These are phyloP conservation scores for Blastocystis hominis DNA, from an alignment of 352 stramenopile genomes.

Conservation along the genomic window DNA sequence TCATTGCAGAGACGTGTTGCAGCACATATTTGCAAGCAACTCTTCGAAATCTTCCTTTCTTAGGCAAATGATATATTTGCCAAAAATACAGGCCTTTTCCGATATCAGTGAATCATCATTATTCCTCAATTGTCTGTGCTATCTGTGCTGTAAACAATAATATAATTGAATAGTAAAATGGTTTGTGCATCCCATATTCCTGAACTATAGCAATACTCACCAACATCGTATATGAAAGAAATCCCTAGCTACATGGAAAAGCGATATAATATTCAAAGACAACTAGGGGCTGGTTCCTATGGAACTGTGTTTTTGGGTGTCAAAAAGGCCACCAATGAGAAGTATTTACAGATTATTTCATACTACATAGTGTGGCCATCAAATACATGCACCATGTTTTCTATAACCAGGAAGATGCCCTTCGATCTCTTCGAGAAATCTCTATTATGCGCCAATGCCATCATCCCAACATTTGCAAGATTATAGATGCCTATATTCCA, in stretches of 20 bases:
- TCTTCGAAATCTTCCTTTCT: too few species aligned
- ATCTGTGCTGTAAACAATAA: not conserved
- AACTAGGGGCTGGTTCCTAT: slow-evolving; percentile 24
- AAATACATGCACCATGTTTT: slow-evolving; percentile 52
- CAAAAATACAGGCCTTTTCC: too few species aligned
- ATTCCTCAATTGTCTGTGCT: too few species aligned
- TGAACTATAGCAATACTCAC: not conserved
- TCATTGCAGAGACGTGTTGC: too few species aligned
- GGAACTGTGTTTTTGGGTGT: slow-evolving; percentile 41
- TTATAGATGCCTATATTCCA: slow-evolving; percentile 44
- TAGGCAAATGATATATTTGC: too few species aligned
- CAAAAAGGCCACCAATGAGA: slow-evolving; percentile 7
- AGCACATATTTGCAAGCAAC: too few species aligned
- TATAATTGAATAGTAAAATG: not conserved
- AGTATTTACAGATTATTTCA: not conserved
- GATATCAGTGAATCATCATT: too few species aligned
- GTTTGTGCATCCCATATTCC: not conserved
- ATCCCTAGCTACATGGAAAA: slow-evolving; percentile 41
- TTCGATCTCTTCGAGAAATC: slow-evolving; percentile 48
- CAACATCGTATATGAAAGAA: slow-evolving; percentile 4
- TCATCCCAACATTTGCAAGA: slow-evolving; percentile 48
- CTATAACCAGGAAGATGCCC: slow-evolving; percentile 25
- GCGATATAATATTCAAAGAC: slow-evolving; percentile 48
- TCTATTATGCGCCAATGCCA: slow-evolving; percentile 55
- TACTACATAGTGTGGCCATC: slow-evolving; percentile 24